Evolutionary conservation across 1,284 basidiomycete species (phyloP), one percentile per base, ranked within the genome.

Genomic region (Ustilago xerochloae): DNA sequence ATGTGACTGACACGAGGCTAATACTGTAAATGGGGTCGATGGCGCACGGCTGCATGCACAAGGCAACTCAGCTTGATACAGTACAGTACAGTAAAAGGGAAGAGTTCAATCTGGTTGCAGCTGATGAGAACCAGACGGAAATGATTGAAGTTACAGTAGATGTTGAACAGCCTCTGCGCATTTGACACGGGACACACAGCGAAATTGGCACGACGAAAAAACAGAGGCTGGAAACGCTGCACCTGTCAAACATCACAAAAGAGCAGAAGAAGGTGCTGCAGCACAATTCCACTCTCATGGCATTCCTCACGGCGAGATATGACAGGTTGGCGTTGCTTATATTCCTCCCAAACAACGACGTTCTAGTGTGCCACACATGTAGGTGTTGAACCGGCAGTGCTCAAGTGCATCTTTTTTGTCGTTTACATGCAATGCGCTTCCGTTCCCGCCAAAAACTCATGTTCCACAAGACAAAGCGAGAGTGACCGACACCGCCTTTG

Each of bases 161-260:
- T 61, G 59, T 61, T 61, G 36, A 33, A 43, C 45, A 48, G n/a
- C 43, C 6, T 16, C 24, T 4, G 46, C 46, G 46, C 46, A 47
- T 2, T n/a, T 45, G 4, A 56, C n/a, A 47, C 43, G 30, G 20
- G 30, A 45, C n/a, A 38, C 22, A 22, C 13, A 39, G n/a, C 20
- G 24, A 54, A 18, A 24, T 22, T 24, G 18, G 18, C 38, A 22
- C 5, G 13, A 15, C 16, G 18, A 26, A 5, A 24, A 16, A 46
- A 28, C 29, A 47, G 54, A 56, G 33, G 43, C 46, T 47, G 30
- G 46, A 53, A 20, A 39, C 9, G 22, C 9, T 38, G 28, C 53
- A 55, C 33, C 54, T 56, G 53, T 54, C 52, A 55, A 55, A 48
- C 47, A 36, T 36, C 26, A 56, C 8, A 46, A 32, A n/a, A 38